Evolutionary conservation across 2,329 filamentous ascomycete genomes (phyloP).

Genomic region (Alternaria brassicicola): DNA sequence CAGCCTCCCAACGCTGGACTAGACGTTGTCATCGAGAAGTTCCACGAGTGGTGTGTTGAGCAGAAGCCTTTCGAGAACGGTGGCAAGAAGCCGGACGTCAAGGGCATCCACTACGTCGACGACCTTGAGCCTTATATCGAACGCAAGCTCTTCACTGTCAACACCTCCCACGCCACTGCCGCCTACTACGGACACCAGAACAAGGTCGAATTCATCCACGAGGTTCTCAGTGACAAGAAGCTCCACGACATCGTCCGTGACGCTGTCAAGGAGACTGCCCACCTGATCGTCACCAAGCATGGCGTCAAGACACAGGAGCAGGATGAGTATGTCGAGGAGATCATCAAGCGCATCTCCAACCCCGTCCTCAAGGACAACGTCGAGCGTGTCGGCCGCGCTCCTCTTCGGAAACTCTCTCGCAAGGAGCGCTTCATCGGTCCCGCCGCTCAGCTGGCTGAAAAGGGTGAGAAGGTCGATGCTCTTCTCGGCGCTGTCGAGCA

Average conservation of each 20-base stretch:
- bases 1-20: constrained; percentile 81
- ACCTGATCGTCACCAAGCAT: constrained; percentile 86
- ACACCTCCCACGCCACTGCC: constrained; percentile 94
- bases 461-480: constrained; percentile 71
- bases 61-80: constrained; percentile 76
- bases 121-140: constrained; percentile 95
- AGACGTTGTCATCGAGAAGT: constrained; percentile 95
- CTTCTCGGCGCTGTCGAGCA: constrained; percentile 87
- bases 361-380: constrained; percentile 90
- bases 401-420: constrained; percentile 88
- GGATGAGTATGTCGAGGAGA: constrained; percentile 85
- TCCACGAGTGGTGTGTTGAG: constrained; percentile 99
- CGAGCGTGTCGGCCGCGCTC: constrained; percentile 92
- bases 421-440: constrained; percentile 97
- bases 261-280: constrained; percentile 83
- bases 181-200: constrained; percentile 93
- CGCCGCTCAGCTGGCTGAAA: constrained; percentile 85
- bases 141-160: constrained; percentile 99
- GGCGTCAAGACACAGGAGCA: constrained; percentile 77
- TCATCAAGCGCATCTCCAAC: constrained; percentile 91
- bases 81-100: constrained; percentile 71
- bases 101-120: constrained; percentile 92
- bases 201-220: constrained; percentile 86
- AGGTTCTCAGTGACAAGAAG: constrained; percentile 79
- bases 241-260: constrained; percentile 81